These are phyloP conservation scores for Byssochlamys sp. DNA, from an alignment of 2,329 filamentous ascomycete genomes.

Conservation along the genomic window DNA sequence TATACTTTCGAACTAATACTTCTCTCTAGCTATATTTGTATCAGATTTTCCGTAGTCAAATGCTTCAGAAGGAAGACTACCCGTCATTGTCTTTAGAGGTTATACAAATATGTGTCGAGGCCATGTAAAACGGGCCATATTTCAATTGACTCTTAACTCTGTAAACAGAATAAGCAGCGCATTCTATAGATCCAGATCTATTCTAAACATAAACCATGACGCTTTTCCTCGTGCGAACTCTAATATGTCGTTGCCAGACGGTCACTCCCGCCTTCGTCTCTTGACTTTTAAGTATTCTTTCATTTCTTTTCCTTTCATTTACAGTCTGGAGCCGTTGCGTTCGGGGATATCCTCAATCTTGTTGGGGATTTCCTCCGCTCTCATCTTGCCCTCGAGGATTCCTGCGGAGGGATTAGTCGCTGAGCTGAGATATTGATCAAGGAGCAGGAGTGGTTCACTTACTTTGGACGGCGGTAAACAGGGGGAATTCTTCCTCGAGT, in stretches of 20 bases:
- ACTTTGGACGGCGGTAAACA: constrained; percentile 80
- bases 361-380: constrained; percentile 69
- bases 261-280: constrained; percentile 8
- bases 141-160: too few species aligned
- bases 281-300: too few species aligned
- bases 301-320: too few species aligned
- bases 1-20: too few species aligned
- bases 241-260: neutral
- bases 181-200: neutral
- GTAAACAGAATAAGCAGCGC: neutral
- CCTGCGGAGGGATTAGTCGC: constrained; percentile 32
- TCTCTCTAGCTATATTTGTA: too few species aligned
- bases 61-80: too few species aligned
- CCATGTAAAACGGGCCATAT: too few species aligned
- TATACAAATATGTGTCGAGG: too few species aligned
- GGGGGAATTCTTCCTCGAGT: constrained; percentile 71
- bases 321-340: too few species aligned
- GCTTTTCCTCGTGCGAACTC: neutral
- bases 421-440: constrained; percentile 2
- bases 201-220: neutral
- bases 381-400: constrained; percentile 66
- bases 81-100: too few species aligned
- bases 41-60: too few species aligned
- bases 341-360: constrained; percentile 41
- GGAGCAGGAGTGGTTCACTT: constrained; percentile 17